A percentile compares a stretch with the other conserved stretches of the same genome.
Evolutionary conservation across 2,329 filamentous ascomycete genomes (phyloP).

Genomic region (Nannizzia gypsea): DNA sequence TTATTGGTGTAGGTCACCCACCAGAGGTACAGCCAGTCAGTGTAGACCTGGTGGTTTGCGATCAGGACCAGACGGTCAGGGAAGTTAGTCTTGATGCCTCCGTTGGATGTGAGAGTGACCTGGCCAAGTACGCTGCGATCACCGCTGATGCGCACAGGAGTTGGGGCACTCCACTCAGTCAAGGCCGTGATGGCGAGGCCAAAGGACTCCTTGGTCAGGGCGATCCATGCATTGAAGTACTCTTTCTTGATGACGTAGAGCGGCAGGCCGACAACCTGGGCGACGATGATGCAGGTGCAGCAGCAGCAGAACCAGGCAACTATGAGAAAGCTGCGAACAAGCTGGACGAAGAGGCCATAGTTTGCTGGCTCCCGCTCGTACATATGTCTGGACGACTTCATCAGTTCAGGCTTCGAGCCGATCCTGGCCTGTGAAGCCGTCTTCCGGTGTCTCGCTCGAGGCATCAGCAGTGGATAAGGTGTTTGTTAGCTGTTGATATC

Average conservation of each 20-base stretch:
- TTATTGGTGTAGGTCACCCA: slow-evolving; percentile 54
- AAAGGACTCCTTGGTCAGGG: slow-evolving; percentile 54
- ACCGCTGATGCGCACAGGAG: slow-evolving; percentile 50
- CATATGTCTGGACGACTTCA: slow-evolving; percentile 10
- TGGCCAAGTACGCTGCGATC: slow-evolving; percentile 50
- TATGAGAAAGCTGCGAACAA: slow-evolving; percentile 35
- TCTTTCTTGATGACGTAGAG: slow-evolving; percentile 49
- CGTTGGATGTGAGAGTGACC: slow-evolving; percentile 44
- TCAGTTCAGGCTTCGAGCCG: neutral
- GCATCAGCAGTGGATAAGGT: neutral
- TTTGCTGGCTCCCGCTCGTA: slow-evolving; percentile 27
- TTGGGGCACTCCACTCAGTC: slow-evolving; percentile 53
- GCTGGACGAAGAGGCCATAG: slow-evolving; percentile 35
- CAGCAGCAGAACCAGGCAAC: slow-evolving; percentile 36
- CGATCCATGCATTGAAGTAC: slow-evolving; percentile 54
- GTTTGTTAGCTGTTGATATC: neutral
- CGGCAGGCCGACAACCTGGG: slow-evolving; percentile 49
- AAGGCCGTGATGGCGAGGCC: slow-evolving; percentile 50
- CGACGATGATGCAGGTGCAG: slow-evolving; percentile 36
- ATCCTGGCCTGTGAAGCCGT: neutral
- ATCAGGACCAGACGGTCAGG: slow-evolving; percentile 51
- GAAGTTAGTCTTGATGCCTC: slow-evolving; percentile 47
- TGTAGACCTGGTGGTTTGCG: slow-evolving; percentile 56
- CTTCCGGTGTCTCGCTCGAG: neutral
- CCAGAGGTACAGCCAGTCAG: slow-evolving; percentile 60